Conservation (phyloP, 768 basidiomycete species). For the Trametes punicea region DNA sequence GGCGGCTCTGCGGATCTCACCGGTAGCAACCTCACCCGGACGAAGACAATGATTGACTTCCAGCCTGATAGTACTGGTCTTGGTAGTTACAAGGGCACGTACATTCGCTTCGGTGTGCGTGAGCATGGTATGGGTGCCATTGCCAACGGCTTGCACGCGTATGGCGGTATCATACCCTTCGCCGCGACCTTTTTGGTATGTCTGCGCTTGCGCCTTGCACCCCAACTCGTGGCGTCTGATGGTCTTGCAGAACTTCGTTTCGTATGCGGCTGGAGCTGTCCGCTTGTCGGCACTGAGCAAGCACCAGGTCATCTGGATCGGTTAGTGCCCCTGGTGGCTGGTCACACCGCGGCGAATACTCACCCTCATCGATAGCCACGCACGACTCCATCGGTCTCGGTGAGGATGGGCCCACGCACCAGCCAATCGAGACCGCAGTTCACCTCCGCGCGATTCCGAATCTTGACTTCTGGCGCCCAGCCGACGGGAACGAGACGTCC, state of each 20-base stretch:
- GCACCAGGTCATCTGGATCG: conserved; percentile 92
- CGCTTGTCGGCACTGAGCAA: conserved; percentile 85
- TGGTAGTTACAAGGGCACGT: conserved; percentile 81
- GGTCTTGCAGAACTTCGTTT: conserved; percentile 75
- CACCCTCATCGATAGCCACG: conserved; percentile 51
- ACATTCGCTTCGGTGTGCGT: conserved; percentile 95
- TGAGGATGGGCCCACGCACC: conserved; percentile 95
- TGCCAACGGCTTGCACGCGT: conserved; percentile 85
- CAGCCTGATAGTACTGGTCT: conserved; percentile 84
- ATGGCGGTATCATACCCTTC: conserved; percentile 89
- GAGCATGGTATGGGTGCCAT: conserved; percentile 98
- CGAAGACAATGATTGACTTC: conserved; percentile 84
- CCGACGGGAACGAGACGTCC: conserved; percentile 97
- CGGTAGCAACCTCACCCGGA: conserved; percentile 88
- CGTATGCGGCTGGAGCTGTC: conserved; percentile 91
- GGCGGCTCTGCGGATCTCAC: conserved; percentile 92
- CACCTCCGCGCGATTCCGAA: conserved; percentile 90
- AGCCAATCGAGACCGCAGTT: conserved; percentile 86
- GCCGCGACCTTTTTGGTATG: conserved; percentile 86
- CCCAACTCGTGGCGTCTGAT: conserved; percentile 9
- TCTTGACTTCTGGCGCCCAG: conserved; percentile 88
- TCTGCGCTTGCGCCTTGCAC: background rate
- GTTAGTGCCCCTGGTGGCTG: conserved; percentile 40
- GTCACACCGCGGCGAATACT: background rate
- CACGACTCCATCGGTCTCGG: conserved; percentile 93